Conservation (phyloP, 1,139 yeast genomes). For the Suhomyces coccinellae region DNA sequence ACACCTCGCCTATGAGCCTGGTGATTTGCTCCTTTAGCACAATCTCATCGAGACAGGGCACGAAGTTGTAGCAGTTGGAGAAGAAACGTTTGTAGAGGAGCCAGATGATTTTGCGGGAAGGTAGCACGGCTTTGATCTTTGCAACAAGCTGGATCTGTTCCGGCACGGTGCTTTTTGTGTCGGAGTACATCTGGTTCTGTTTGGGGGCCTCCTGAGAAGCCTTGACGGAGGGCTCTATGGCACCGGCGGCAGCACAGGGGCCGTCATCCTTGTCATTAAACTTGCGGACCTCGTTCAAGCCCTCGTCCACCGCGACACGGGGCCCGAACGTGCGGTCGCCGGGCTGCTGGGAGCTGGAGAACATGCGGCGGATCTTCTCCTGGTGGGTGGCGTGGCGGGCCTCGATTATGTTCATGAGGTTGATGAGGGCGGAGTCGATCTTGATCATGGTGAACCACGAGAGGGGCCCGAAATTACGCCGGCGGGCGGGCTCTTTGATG, state of each 20-base stretch:
- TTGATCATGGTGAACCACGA: constrained; percentile 36
- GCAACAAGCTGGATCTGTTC: constrained; percentile 25
- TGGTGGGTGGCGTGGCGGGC: constrained; percentile 1
- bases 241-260: background rate
- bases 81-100: constrained; percentile 39
- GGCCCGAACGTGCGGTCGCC: constrained; percentile 12
- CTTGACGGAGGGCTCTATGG: no score
- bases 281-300: constrained; percentile 14
- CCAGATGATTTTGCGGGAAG: constrained; percentile 42
- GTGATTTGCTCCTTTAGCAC: constrained; percentile 26
- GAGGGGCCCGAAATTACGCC: constrained; percentile 34
- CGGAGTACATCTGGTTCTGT: background rate
- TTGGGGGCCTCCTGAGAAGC: background rate
- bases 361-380: constrained; percentile 6
- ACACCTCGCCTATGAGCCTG: constrained; percentile 22
- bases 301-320: constrained; percentile 16
- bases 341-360: constrained; percentile 5
- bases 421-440: constrained; percentile 23
- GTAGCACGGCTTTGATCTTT: constrained; percentile 30
- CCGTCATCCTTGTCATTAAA: background rate
- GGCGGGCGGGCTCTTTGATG: constrained; percentile 25
- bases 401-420: constrained; percentile 22
- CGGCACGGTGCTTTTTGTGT: constrained; percentile 11
- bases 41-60: constrained; percentile 52
- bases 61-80: constrained; percentile 45